Conservation (phyloP, 805 yeast species). For the Hanseniaspora nectarophila region DNA sequence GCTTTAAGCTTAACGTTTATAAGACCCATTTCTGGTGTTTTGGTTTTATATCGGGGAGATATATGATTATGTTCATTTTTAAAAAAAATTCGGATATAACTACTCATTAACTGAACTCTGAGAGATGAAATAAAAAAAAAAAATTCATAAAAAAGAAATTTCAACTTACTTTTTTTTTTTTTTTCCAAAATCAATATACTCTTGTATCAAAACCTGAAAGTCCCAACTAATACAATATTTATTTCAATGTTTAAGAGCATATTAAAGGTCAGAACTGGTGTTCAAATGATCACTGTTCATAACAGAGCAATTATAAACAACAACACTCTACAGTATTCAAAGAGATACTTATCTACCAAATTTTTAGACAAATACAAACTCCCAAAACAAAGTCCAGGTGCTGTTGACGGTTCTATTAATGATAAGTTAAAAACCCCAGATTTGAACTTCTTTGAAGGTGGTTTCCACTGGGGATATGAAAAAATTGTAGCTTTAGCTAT, state of each 20-base stretch:
- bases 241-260: neutral
- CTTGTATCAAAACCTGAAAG: neutral
- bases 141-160: neutral
- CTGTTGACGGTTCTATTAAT: slow-evolving; percentile 58
- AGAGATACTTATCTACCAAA: slow-evolving; percentile 17
- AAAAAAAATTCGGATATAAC: neutral
- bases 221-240: neutral
- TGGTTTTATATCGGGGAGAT: neutral
- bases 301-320: slow-evolving; percentile 49
- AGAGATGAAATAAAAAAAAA: neutral
- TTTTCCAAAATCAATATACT: too few relatives aligned
- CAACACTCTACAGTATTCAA: slow-evolving; percentile 44
- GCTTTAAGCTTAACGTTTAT: neutral
- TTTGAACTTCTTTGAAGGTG: slow-evolving; percentile 48
- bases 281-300: slow-evolving; percentile 25
- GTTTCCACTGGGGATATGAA: slow-evolving; percentile 66
- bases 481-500: slow-evolving; percentile 47
- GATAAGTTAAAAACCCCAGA: slow-evolving; percentile 57
- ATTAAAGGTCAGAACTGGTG: neutral
- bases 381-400: slow-evolving; percentile 61
- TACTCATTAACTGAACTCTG: too few relatives aligned
- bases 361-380: slow-evolving; percentile 30
- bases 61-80: too few relatives aligned
- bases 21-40: neutral
- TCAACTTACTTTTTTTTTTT: too few relatives aligned